Base-by-base conservation (phyloP, 139 green algal genomes). In the Spirogloea muscicola region DNA sequence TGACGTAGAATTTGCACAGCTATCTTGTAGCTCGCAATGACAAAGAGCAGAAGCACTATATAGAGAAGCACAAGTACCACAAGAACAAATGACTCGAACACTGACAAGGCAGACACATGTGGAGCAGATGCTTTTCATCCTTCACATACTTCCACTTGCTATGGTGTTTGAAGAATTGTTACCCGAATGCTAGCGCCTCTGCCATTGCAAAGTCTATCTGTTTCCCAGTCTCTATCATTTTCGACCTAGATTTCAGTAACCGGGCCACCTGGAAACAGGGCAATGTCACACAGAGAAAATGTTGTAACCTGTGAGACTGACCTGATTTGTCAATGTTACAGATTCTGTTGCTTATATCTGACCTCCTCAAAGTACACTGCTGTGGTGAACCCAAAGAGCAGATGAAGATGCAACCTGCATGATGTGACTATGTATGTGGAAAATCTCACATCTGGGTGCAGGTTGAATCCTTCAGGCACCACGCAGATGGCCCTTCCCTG, bases 131-230 rank as follows among this genome's bases (percentile, higher is more conserved):
- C n/a, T n/a, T n/a, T n/a, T n/a, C n/a, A n/a, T n/a, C n/a, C n/a
- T n/a, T n/a, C n/a, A n/a, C n/a, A n/a, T n/a, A n/a, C n/a, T n/a
- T n/a, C n/a, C n/a, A n/a, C n/a, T n/a, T n/a, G n/a, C n/a, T n/a
- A n/a, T n/a, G n/a, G n/a, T n/a, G n/a, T n/a, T n/a, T n/a, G n/a
- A n/a, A n/a, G n/a, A n/a, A n/a, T n/a, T n/a, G n/a, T n/a, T n/a
- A 80, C 72, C 87, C 94, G 82, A 96, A 98, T 2, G 94, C 94
- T 29, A 98, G 88, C 10, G 92, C 91, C 85, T 98, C 94, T 0
- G 91, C 94, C 69, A 90, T 91, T n/a, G 80, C 94, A 93, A 94
- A 98, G 84, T 97, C 93, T 1, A 97, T 70, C 48, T 82, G 83
- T 66, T 82, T 65, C 66, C 82, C 86, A 1, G 55, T 82, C 42